Evolutionary conservation across 106 monocot species (phyloP).

Genomic region (Dendrobium nobile): DNA sequence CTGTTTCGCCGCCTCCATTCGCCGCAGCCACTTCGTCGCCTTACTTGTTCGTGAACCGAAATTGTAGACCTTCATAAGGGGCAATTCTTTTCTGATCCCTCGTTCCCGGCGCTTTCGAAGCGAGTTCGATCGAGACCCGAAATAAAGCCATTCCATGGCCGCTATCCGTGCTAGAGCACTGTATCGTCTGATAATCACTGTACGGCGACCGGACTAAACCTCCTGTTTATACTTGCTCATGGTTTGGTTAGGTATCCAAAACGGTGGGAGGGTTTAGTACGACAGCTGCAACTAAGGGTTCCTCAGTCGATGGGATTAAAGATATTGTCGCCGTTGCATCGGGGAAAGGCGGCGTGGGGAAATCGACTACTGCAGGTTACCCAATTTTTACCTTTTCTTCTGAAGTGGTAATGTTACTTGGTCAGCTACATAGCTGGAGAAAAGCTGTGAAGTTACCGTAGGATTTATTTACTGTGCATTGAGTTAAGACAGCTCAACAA

Average conservation of each 20-base stretch:
- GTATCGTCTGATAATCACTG: background rate
- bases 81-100: no score
- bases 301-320: slow-evolving; percentile 54
- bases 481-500: no score
- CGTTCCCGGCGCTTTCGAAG: no score
- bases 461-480: no score
- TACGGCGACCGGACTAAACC: background rate
- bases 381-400: background rate
- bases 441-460: no score
- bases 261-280: slow-evolving; percentile 14
- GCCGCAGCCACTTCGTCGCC: no score
- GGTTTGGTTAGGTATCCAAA: slow-evolving; percentile 14
- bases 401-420: no score
- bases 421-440: no score
- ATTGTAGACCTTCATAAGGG: no score
- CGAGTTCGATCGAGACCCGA: no score
- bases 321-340: slow-evolving; percentile 94
- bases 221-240: background rate
- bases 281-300: slow-evolving; percentile 11
- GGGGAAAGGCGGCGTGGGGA: slow-evolving; percentile 95
- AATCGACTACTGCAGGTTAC: slow-evolving; percentile 93
- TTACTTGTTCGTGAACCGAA: no score
- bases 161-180: background rate
- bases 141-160: background rate
- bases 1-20: no score